These are phyloP conservation scores for Combretum micranthum DNA, from an alignment of 345 rosid genomes.

Conservation along the genomic window DNA sequence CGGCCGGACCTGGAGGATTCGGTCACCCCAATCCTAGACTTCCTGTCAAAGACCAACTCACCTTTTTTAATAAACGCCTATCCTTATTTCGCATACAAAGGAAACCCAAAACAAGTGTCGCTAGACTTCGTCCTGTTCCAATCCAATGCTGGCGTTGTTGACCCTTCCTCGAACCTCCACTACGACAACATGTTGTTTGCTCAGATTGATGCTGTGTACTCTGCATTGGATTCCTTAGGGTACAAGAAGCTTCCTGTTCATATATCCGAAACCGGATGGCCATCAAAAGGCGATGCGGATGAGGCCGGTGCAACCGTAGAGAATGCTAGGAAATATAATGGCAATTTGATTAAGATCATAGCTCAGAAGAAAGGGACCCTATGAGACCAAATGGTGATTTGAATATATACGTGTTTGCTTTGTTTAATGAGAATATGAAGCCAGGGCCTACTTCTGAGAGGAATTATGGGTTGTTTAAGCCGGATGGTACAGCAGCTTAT, in stretches of 20 bases:
- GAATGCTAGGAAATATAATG: slow-evolving; percentile 79
- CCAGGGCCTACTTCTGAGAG: slow-evolving; percentile 94
- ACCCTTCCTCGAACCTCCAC: slow-evolving; percentile 55
- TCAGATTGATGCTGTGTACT: slow-evolving; percentile 81
- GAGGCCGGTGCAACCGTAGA: slow-evolving; percentile 79
- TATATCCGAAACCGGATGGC: slow-evolving; percentile 99
- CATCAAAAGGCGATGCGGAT: slow-evolving; percentile 81
- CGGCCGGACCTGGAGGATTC: slow-evolving; percentile 46
- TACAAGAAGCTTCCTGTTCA: slow-evolving; percentile 52
- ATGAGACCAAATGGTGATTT: slow-evolving; percentile 56
- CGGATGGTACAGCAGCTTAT: slow-evolving; percentile 75
- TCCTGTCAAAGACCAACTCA: slow-evolving; percentile 59
- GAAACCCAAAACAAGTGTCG: slow-evolving; percentile 56
- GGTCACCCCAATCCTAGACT: slow-evolving; percentile 48
- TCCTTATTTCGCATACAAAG: slow-evolving; percentile 95
- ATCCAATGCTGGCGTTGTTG: slow-evolving; percentile 57
- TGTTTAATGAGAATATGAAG: slow-evolving; percentile 94
- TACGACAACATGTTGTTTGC: slow-evolving; percentile 92
- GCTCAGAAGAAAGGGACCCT: slow-evolving; percentile 71
- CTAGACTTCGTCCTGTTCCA: slow-evolving; percentile 79
- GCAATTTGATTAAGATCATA: slow-evolving; percentile 62
- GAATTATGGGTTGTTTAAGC: slow-evolving; percentile 89
- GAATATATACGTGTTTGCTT: slow-evolving; percentile 63
- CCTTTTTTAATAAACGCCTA: slow-evolving; percentile 86
- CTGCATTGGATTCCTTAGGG: slow-evolving; percentile 60